Evolutionary conservation across 768 basidiomycete species (phyloP).

Genomic region (Trametes elegans): DNA sequence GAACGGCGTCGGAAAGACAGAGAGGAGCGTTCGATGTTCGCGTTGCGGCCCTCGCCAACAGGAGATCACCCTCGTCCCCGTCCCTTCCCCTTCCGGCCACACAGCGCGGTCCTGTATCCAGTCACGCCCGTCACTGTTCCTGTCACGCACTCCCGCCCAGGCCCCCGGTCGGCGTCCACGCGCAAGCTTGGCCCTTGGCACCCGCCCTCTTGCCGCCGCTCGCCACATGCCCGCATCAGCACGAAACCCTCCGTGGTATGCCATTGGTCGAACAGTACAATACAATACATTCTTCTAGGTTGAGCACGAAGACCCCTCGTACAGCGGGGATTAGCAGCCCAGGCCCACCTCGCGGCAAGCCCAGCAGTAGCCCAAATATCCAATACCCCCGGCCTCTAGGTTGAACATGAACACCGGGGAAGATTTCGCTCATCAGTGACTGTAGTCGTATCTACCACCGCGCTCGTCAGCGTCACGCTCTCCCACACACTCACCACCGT

Average conservation of each 20-base stretch:
- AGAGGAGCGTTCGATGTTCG: conserved; percentile 5
- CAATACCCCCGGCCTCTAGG: not conserved
- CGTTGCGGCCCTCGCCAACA: no score
- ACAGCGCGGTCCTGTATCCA: not conserved
- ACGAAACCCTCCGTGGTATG: not conserved
- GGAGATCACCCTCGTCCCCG: not conserved
- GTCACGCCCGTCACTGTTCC: conserved; percentile 14
- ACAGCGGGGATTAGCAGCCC: not conserved
- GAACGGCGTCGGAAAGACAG: conserved; percentile 24
- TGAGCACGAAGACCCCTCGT: conserved; percentile 7
- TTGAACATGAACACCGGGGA: conserved; percentile 6
- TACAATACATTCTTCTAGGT: conserved; percentile 14
- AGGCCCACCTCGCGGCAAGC: not conserved
- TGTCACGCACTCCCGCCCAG: conserved; percentile 19
- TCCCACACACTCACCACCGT: not conserved
- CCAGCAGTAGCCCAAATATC: not conserved
- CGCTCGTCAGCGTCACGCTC: not conserved
- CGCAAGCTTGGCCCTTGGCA: not conserved
- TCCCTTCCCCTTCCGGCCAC: not conserved
- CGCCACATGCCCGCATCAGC: not conserved
- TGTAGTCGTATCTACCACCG: conserved; percentile 48
- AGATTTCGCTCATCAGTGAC: conserved; percentile 24
- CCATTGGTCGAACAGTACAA: conserved; percentile 19
- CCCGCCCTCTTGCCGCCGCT: not conserved
- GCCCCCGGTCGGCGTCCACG: not conserved